Conservation (phyloP, 768 basidiomycete species). For the Russula olivacea region DNA sequence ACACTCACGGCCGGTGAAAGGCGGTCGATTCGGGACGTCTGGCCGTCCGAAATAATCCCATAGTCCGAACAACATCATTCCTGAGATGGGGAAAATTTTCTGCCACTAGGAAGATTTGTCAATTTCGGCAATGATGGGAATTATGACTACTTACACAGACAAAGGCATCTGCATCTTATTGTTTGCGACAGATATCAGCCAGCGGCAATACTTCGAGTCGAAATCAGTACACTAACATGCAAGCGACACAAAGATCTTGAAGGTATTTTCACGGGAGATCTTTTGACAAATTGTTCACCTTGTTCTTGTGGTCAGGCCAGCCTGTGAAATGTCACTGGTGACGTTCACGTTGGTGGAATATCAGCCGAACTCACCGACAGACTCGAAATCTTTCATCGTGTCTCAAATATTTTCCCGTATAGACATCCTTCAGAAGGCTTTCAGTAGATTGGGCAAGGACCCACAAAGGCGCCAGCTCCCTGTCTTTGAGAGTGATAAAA, state of each 20-base stretch:
- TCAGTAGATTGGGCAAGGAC: not conserved
- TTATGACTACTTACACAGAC: conserved; percentile 8
- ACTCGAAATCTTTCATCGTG: not conserved
- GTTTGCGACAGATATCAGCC: not conserved
- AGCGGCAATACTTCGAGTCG: not conserved
- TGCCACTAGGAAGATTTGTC: conserved; percentile 1
- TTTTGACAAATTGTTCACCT: not conserved
- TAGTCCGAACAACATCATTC: not conserved
- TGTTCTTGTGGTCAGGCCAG: not conserved
- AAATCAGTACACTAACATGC: conserved; percentile 5
- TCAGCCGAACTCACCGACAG: not conserved
- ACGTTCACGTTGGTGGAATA: not conserved
- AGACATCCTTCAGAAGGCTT: conserved; percentile 11
- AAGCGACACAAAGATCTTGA: conserved; percentile 12
- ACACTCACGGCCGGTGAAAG: conserved; percentile 9
- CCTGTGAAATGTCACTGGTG: not conserved
- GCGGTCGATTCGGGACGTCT: not conserved
- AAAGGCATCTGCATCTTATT: conserved; percentile 16
- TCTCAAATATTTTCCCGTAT: conserved; percentile 13
- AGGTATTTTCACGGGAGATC: not conserved
- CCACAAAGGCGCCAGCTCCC: not conserved
- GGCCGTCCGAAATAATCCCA: not conserved
- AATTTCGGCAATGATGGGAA: not conserved
- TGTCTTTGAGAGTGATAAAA: conserved; percentile 10
- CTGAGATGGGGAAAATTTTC: conserved; percentile 8